Evolutionary conservation across 192 early-diverging fungal species (phyloP).

Genomic region (Lunasporangiospora selenospora): DNA sequence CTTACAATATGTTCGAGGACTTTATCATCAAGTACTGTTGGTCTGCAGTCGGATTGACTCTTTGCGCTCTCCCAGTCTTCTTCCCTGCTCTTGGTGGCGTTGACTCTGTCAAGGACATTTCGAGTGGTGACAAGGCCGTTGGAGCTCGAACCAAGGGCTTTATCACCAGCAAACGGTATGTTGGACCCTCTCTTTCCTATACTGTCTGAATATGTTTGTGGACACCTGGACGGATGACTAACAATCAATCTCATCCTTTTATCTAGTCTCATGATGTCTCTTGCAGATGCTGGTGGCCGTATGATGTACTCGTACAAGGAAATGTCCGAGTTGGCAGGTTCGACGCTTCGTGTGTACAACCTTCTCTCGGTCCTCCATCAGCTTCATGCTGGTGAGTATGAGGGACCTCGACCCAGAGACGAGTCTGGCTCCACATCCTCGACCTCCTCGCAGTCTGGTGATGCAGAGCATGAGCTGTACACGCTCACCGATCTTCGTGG

Average conservation of each 20-base stretch:
- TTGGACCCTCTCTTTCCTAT: neutral
- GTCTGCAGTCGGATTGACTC: conserved; percentile 88
- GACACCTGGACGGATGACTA: neutral
- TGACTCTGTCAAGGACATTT: conserved; percentile 34
- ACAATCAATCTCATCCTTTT: conserved; percentile 45
- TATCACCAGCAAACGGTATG: conserved; percentile 83
- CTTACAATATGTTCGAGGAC: conserved; percentile 94
- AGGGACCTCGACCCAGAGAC: conserved; percentile 30
- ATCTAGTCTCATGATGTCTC: conserved; percentile 81
- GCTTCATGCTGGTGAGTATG: conserved; percentile 64
- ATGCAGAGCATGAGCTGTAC: conserved; percentile 38
- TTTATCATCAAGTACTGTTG: conserved; percentile 98
- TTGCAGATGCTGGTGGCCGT: conserved; percentile 93
- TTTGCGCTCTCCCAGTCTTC: conserved; percentile 90
- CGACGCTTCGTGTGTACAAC: conserved; percentile 86
- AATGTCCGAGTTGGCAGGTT: conserved; percentile 88
- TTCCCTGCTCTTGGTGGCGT: conserved; percentile 64
- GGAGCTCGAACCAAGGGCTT: conserved; percentile 81
- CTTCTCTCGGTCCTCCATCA: conserved; percentile 87
- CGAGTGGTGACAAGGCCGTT: conserved; percentile 50
- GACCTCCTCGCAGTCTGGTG: neutral
- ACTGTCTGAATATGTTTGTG: conserved; percentile 10
- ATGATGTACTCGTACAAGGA: conserved; percentile 98
- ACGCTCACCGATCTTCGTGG: conserved; percentile 64
- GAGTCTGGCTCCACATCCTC: conserved; percentile 13